Percentiles rank a stretch among this genome's conserved stretches.
These are phyloP conservation scores for Senecio squalidus DNA, from an alignment of 140 eudicot species.

Conservation along the genomic window DNA sequence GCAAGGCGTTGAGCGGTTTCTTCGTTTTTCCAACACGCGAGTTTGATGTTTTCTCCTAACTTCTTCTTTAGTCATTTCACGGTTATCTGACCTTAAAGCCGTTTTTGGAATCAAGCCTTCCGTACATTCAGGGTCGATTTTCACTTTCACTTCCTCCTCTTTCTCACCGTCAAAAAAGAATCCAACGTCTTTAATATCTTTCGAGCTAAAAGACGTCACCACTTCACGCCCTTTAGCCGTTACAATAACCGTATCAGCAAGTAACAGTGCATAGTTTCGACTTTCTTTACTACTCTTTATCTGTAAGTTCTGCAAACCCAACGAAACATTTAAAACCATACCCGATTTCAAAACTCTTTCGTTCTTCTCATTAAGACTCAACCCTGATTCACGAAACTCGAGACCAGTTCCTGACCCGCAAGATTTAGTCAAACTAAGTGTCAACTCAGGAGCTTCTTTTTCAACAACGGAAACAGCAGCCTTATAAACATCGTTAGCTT, in stretches of 20 bases:
- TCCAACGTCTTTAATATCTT: background rate
- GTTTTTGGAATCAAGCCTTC: background rate
- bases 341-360: background rate
- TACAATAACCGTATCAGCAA: background rate
- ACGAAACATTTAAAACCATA: background rate
- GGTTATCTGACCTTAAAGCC: background rate
- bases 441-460: background rate
- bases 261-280: background rate
- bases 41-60: background rate
- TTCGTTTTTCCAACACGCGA: background rate
- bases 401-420: background rate
- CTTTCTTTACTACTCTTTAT: background rate
- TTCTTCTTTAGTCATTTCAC: background rate
- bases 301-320: background rate
- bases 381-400: background rate
- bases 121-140: background rate
- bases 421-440: background rate
- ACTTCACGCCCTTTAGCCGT: background rate
- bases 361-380: background rate
- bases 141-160: background rate
- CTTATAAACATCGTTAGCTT: background rate
- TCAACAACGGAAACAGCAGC: background rate
- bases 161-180: background rate
- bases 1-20: background rate
- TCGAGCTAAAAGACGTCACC: background rate